These are phyloP conservation scores for Lachancea fermentati DNA, from an alignment of 805 yeast species.

Conservation along the genomic window DNA sequence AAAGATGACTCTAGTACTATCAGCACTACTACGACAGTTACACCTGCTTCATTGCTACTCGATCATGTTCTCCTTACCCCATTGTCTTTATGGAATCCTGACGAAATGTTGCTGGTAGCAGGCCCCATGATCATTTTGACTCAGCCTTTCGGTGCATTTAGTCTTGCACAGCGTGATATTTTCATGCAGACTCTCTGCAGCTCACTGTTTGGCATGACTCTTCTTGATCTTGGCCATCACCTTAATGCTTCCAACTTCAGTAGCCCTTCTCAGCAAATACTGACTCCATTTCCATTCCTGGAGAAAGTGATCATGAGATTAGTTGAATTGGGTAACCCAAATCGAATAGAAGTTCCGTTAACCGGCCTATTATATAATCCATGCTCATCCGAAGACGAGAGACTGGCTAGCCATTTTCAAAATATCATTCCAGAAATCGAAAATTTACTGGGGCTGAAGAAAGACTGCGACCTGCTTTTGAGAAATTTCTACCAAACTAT, in stretches of 20 bases:
- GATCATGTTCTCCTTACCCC: neutral
- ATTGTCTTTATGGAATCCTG: neutral
- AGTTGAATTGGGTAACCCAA: too few relatives aligned
- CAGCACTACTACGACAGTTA: too few relatives aligned
- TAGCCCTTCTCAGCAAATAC: neutral
- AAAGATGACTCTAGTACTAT: too few relatives aligned
- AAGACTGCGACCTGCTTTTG: constrained; percentile 1
- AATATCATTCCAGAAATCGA: neutral
- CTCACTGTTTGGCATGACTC: constrained; percentile 3
- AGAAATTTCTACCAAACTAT: constrained; percentile 17
- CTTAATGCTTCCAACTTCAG: neutral
- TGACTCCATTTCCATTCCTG: neutral
- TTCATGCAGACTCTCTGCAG: constrained; percentile 2
- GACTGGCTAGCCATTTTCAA: neutral
- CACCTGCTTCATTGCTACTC: neutral
- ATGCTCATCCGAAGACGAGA: constrained; percentile 2
- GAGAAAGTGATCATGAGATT: constrained; percentile 1
- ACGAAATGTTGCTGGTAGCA: neutral
- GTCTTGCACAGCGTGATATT: constrained; percentile 1
- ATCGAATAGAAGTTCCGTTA: too few relatives aligned
- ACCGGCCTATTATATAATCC: too few relatives aligned
- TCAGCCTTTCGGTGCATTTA: constrained; percentile 2
- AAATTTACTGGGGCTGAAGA: neutral
- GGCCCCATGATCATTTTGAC: constrained; percentile 1
- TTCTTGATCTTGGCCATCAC: constrained; percentile 1